Evolutionary conservation across 1,284 basidiomycete species (phyloP).

Genomic region (Athelia psychrophila): DNA sequence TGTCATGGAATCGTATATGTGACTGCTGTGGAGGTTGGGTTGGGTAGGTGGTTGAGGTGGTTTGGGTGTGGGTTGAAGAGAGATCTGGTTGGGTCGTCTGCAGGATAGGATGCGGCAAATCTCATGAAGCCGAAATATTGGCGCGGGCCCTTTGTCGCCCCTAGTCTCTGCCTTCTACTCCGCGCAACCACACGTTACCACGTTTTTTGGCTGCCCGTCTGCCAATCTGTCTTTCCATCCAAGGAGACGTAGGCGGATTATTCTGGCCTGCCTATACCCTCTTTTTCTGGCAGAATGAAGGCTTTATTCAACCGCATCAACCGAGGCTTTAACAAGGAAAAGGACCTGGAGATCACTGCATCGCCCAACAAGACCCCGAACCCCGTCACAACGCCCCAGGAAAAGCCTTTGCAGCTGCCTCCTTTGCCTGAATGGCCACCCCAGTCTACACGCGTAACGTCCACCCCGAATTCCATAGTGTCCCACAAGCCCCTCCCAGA

Average conservation of each 20-base stretch:
- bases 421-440: constrained; percentile 60
- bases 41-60: constrained; percentile 20
- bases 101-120: no score
- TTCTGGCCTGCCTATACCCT: no score
- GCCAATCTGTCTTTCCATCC: constrained; percentile 3
- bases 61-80: background rate
- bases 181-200: no score
- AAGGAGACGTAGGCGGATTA: no score
- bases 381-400: constrained; percentile 37
- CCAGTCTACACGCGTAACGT: constrained; percentile 33
- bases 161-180: no score
- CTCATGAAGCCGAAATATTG: no score
- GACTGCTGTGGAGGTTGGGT: constrained; percentile 18
- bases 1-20: constrained; percentile 6
- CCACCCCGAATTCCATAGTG: constrained; percentile 45
- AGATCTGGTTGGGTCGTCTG: no score
- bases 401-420: constrained; percentile 65
- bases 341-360: constrained; percentile 29
- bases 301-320: constrained; percentile 75
- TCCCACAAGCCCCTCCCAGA: constrained; percentile 72
- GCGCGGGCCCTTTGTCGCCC: no score
- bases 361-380: constrained; percentile 26
- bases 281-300: constrained; percentile 51
- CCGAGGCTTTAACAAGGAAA: constrained; percentile 64
- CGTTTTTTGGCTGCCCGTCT: constrained; percentile 1